These are phyloP conservation scores for Juglanconis juglandina DNA, from an alignment of 2,329 filamentous ascomycete species.

Conservation along the genomic window DNA sequence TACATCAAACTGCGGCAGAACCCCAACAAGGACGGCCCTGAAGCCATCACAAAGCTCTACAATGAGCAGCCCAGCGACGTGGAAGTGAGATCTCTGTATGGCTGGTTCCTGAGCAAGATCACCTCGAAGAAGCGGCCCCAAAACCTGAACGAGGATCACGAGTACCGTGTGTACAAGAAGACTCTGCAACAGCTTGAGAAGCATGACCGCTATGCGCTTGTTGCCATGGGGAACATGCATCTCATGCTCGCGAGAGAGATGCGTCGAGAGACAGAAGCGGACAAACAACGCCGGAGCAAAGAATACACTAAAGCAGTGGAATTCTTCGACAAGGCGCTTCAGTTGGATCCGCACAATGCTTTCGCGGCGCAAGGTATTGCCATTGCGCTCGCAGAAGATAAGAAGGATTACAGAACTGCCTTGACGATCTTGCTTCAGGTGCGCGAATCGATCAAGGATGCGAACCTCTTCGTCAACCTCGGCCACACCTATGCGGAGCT, in stretches of 20 bases:
- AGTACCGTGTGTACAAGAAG: slow-evolving; percentile 94
- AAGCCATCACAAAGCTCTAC: slow-evolving; percentile 80
- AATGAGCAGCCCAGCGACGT: slow-evolving; percentile 80
- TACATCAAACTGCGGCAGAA: slow-evolving; percentile 83
- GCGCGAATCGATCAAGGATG: slow-evolving; percentile 83
- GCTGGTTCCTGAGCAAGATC: slow-evolving; percentile 86
- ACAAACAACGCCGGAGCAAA: slow-evolving; percentile 85
- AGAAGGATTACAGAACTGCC: slow-evolving; percentile 79
- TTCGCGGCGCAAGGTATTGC: slow-evolving; percentile 95
- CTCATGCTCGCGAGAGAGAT: slow-evolving; percentile 87
- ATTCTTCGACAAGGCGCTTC: slow-evolving; percentile 96
- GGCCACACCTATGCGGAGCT: slow-evolving; percentile 91
- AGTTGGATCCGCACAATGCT: slow-evolving; percentile 91
- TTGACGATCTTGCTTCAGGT: slow-evolving; percentile 87
- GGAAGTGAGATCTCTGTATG: slow-evolving; percentile 88
- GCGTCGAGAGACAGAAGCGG: slow-evolving; percentile 82
- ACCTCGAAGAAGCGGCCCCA: slow-evolving; percentile 74
- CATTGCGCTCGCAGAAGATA: slow-evolving; percentile 91
- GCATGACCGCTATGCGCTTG: slow-evolving; percentile 93
- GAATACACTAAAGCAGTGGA: slow-evolving; percentile 91
- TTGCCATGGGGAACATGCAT: slow-evolving; percentile 94
- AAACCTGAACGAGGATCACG: slow-evolving; percentile 83
- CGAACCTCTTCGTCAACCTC: slow-evolving; percentile 86
- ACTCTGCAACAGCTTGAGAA: slow-evolving; percentile 93
- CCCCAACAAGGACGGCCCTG: slow-evolving; percentile 81